These are phyloP conservation scores for Gossypium stocksii DNA, from an alignment of 345 rosid species.

Conservation along the genomic window DNA sequence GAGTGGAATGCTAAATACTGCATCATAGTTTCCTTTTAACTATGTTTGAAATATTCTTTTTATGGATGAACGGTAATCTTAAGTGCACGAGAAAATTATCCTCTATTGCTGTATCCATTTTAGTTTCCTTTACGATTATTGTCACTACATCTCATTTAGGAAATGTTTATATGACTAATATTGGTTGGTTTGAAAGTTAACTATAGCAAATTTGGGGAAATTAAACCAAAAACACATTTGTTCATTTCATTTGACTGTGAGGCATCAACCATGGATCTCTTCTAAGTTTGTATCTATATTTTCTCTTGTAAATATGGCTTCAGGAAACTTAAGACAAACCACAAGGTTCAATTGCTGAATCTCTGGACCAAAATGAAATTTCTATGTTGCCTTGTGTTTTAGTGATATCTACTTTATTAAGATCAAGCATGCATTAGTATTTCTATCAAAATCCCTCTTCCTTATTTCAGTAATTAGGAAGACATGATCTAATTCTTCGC, in stretches of 20 bases:
- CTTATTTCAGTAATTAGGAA: constrained; percentile 19
- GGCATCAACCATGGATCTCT: background rate
- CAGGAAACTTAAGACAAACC: background rate
- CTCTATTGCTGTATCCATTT: background rate
- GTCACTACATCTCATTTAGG: constrained; percentile 1
- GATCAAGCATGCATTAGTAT: background rate
- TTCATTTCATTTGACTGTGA: background rate
- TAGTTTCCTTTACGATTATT: background rate
- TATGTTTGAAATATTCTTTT: constrained; percentile 1
- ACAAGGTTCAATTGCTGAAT: constrained; percentile 1
- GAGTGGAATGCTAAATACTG: background rate
- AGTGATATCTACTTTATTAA: background rate
- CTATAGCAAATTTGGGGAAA: background rate
- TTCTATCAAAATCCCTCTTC: background rate
- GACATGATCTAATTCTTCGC: constrained; percentile 13
- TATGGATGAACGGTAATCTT: background rate
- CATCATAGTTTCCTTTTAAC: background rate
- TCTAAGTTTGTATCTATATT: background rate
- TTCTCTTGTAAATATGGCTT: background rate
- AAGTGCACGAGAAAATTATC: background rate
- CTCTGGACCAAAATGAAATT: background rate
- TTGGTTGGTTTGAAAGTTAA: constrained; percentile 2
- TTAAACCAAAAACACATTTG: background rate
- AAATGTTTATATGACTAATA: background rate
- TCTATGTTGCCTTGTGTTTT: background rate